Evolutionary conservation across 352 stramenopile genomes (phyloP).

Genomic region (Phytophthora lateralis): DNA sequence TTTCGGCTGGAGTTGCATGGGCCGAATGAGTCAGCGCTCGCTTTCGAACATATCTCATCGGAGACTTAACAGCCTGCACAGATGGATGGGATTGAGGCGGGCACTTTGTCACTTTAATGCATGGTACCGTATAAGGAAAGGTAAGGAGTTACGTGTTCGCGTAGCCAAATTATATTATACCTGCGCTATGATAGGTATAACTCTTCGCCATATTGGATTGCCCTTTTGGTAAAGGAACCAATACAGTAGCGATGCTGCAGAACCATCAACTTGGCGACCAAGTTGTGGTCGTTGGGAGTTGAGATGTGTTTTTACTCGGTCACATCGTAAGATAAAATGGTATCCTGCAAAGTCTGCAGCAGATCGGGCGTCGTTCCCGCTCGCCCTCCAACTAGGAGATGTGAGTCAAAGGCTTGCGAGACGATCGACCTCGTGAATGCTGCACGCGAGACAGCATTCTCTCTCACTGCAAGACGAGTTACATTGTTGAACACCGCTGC

Average conservation of each 20-base stretch:
- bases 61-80: background rate
- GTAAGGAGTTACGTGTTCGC: too few species aligned
- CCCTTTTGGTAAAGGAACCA: background rate
- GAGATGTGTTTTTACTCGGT: constrained; percentile 11
- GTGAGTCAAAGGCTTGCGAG: background rate
- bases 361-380: background rate
- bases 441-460: background rate
- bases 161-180: too few species aligned
- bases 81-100: constrained; percentile 1
- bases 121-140: too few species aligned
- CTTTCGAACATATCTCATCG: background rate
- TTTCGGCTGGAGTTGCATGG: background rate
- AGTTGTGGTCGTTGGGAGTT: background rate
- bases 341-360: background rate
- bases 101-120: background rate
- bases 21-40: background rate
- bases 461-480: background rate
- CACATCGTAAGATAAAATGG: constrained; percentile 16
- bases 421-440: too few species aligned
- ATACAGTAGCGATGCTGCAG: background rate
- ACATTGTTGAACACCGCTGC: background rate
- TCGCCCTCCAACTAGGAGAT: background rate
- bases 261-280: background rate
- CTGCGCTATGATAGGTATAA: too few species aligned
- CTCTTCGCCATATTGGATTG: too few species aligned